phyloP scores from a whole-genome alignment of 2,329 filamentous ascomycete species.

The Exophiala aquamarina region DNA sequence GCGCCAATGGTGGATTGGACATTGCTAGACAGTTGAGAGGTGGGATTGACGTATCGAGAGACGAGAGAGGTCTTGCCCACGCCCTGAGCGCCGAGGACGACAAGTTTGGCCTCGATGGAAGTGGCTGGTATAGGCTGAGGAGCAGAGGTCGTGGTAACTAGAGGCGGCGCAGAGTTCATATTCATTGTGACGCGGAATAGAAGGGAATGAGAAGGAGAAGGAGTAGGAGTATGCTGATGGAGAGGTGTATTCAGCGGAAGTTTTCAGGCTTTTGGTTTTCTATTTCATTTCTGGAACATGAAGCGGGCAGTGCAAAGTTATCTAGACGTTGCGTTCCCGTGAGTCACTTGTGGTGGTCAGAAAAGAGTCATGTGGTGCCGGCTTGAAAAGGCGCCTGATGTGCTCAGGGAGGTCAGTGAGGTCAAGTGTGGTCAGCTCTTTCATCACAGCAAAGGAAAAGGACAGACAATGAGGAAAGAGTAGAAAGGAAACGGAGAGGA shows the following conservation, averaged over 20 bases:
- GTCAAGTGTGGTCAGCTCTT: no score
- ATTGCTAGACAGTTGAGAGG: conserved; percentile 39
- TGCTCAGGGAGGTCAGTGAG: no score
- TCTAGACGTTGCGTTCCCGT: not conserved
- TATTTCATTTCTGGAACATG: not conserved
- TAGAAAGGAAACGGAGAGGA: not conserved
- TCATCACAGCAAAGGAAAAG: not conserved
- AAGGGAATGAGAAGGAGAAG: conserved; percentile 1
- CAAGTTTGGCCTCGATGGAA: conserved; percentile 50
- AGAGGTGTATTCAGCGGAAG: no score
- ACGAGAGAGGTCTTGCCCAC: conserved; percentile 55
- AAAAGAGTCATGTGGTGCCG: no score
- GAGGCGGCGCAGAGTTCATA: conserved; percentile 14
- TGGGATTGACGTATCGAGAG: conserved; percentile 49
- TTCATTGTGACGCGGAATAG: conserved; percentile 7
- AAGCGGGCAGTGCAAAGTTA: not conserved
- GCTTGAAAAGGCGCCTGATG: no score
- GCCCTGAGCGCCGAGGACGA: conserved; percentile 53
- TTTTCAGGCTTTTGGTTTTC: not conserved
- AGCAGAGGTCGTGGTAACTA: conserved; percentile 9
- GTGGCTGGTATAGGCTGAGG: conserved; percentile 17
- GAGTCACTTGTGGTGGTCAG: not conserved
- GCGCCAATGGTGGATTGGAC: conserved; percentile 69
- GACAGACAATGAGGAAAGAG: not conserved
- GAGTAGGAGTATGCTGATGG: conserved; percentile 1